A percentile compares a stretch with the other conserved stretches of the same genome.
These are phyloP conservation scores for Chlamydomonas sphaeroides DNA, from an alignment of 139 green algal genomes.

Conservation along the genomic window DNA sequence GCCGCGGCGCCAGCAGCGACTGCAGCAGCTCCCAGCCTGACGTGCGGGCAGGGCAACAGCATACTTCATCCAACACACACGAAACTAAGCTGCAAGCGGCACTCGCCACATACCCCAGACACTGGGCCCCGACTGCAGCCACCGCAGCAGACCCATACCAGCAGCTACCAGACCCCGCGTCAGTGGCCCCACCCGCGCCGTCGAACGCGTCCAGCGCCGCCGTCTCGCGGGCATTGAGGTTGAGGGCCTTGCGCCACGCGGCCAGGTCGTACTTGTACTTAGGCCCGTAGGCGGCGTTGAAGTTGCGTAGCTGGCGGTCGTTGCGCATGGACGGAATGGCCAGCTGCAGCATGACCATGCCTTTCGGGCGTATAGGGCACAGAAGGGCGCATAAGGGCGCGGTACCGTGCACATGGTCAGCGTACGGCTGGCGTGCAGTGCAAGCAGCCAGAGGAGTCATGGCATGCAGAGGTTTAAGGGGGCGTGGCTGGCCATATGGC, in stretches of 20 bases:
- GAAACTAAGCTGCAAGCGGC: neutral
- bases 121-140: no score
- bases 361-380: slow-evolving; percentile 24
- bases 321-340: slow-evolving; percentile 74
- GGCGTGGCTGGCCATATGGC: no score
- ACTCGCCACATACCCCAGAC: no score
- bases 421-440: no score
- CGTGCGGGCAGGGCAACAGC: neutral
- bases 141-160: neutral
- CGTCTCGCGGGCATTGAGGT: slow-evolving; percentile 65
- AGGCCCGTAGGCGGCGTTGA: slow-evolving; percentile 63
- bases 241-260: slow-evolving; percentile 65
- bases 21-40: slow-evolving; percentile 59
- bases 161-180: no score
- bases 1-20: slow-evolving; percentile 46
- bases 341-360: slow-evolving; percentile 74
- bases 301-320: slow-evolving; percentile 67
- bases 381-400: no score
- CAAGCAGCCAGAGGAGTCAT: no score
- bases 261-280: slow-evolving; percentile 78
- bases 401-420: no score
- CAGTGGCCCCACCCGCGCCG: slow-evolving; percentile 40
- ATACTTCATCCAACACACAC: no score
- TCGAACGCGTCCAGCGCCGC: slow-evolving; percentile 81
- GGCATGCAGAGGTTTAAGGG: no score